These are phyloP conservation scores for Oryza glaberrima DNA, from an alignment of 176 grass and related monocot species.

Conservation along the genomic window DNA sequence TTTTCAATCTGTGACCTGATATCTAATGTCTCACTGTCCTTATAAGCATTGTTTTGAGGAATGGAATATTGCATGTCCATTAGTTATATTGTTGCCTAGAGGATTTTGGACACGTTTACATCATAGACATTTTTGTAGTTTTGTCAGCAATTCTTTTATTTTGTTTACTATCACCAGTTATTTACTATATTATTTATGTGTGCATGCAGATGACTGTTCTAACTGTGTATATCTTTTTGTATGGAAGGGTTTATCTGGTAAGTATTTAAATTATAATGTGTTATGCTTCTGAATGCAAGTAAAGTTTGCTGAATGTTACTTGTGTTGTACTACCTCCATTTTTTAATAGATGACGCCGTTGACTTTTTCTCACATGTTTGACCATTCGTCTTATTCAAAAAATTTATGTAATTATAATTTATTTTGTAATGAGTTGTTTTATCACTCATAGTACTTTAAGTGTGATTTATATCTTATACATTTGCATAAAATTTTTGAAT, in stretches of 20 bases:
- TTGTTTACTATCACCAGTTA: neutral
- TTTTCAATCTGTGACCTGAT: neutral
- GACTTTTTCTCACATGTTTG: too few species aligned
- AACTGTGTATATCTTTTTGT: slow-evolving; percentile 64
- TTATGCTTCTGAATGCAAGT: slow-evolving; percentile 16
- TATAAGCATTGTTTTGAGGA: neutral
- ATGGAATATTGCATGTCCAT: neutral
- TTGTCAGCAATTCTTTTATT: neutral
- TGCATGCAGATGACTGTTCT: slow-evolving; percentile 56
- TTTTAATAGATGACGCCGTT: too few species aligned
- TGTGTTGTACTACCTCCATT: neutral
- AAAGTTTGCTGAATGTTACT: neutral
- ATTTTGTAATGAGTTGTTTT: too few species aligned
- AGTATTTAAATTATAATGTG: slow-evolving; percentile 6
- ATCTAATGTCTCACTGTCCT: neutral
- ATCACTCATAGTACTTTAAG: too few species aligned
- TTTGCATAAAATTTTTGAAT: too few species aligned
- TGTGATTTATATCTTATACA: too few species aligned
- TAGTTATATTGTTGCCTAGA: neutral
- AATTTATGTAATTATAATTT: too few species aligned
- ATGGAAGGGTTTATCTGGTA: slow-evolving; percentile 62
- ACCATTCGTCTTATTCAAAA: too few species aligned
- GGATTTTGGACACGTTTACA: neutral
- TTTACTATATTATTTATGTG: slow-evolving; percentile 28
- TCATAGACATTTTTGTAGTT: neutral